phyloP scores from a whole-genome alignment of 225 moss, liverwort and hornwort species.

The Antitrichia curtipendula region DNA sequence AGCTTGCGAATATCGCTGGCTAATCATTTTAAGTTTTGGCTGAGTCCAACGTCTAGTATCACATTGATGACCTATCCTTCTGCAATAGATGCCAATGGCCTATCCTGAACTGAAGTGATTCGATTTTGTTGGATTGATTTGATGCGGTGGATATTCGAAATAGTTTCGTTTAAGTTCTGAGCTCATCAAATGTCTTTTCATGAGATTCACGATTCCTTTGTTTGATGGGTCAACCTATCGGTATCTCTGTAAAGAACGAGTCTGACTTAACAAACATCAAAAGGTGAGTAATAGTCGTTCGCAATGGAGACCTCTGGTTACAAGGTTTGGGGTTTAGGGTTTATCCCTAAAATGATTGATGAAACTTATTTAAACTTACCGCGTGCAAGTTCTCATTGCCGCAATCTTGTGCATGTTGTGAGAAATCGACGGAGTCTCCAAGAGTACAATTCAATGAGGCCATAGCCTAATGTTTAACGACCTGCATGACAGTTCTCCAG shows the following conservation, averaged over 20 bases:
- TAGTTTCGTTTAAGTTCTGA: background rate
- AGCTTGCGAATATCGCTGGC: background rate
- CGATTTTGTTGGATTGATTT: background rate
- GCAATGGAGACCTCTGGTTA: background rate
- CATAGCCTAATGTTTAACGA: background rate
- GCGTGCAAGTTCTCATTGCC: background rate
- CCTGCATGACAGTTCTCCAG: slow-evolving; percentile 50
- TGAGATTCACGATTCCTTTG: background rate
- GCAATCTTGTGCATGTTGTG: background rate
- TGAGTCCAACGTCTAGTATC: background rate
- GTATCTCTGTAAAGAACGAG: background rate
- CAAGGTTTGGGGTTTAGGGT: background rate
- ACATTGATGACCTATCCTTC: background rate
- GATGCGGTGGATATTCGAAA: background rate
- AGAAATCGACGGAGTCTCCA: background rate
- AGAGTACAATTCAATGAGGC: background rate
- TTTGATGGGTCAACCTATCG: background rate
- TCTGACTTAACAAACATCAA: background rate
- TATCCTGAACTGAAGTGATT: background rate
- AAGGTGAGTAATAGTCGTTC: background rate
- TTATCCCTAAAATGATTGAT: background rate
- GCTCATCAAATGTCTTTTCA: background rate
- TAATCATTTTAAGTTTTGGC: background rate
- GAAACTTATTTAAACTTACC: background rate
- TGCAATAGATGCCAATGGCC: background rate